Conservation (phyloP, 73 alveolate genomes). For the Stentor coeruleus region DNA sequence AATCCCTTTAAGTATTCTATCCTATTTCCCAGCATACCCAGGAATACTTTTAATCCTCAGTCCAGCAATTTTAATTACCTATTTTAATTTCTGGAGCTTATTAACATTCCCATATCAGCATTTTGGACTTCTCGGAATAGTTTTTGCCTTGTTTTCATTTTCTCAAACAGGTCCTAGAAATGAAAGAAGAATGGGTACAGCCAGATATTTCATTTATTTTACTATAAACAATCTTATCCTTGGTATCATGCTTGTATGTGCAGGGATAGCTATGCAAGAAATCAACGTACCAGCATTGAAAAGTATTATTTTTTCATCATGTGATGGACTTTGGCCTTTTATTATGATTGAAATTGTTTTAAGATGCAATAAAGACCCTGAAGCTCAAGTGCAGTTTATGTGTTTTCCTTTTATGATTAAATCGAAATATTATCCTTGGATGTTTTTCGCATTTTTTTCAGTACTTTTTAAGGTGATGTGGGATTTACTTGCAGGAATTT, state of each 20-base stretch:
- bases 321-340: slow-evolving; percentile 30
- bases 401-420: slow-evolving; percentile 12
- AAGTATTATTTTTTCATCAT: not conserved
- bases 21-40: too few species aligned
- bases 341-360: slow-evolving; percentile 25
- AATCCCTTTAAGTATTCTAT: too few species aligned
- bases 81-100: too few species aligned
- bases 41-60: too few species aligned
- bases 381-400: slow-evolving; percentile 1
- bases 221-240: slow-evolving; percentile 11
- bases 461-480: not conserved
- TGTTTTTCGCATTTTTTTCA: not conserved
- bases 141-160: too few species aligned
- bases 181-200: slow-evolving; percentile 19
- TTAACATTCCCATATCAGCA: too few species aligned
- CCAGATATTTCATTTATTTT: not conserved
- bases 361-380: slow-evolving; percentile 30
- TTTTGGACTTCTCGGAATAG: too few species aligned
- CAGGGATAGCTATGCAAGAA: not conserved
- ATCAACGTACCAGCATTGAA: not conserved
- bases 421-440: not conserved
- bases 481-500: not conserved
- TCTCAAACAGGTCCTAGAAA: too few species aligned
- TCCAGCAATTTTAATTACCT: too few species aligned
- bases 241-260: not conserved